phyloP scores from a whole-genome alignment of 306 rosid species.

The Hippophae rhamnoides region DNA sequence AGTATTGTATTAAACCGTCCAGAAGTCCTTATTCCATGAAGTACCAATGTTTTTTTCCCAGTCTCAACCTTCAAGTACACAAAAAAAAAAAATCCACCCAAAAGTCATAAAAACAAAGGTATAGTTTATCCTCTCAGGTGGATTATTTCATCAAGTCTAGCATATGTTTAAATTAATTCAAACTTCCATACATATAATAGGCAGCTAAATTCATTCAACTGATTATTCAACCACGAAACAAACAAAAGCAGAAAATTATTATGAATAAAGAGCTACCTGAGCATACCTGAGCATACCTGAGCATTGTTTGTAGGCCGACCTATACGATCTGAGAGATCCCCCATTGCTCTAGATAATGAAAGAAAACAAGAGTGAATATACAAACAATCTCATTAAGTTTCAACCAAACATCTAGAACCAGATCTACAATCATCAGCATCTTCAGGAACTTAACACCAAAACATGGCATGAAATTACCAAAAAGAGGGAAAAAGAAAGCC shows the following conservation, averaged over 20 bases:
- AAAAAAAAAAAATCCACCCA: background rate
- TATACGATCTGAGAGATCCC: constrained; percentile 96
- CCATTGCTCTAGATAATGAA: constrained; percentile 66
- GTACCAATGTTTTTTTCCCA: constrained; percentile 78
- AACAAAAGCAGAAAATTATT: background rate
- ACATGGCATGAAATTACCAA: too few species aligned
- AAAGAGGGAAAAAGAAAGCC: too few species aligned
- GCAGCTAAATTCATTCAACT: background rate
- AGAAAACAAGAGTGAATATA: background rate
- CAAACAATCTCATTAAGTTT: too few species aligned
- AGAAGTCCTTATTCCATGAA: constrained; percentile 79
- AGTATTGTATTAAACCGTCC: constrained; percentile 45
- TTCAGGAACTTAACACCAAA: too few species aligned
- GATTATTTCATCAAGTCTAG: background rate
- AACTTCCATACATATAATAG: background rate
- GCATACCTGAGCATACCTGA: constrained; percentile 69
- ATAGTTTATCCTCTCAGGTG: background rate
- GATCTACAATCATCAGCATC: too few species aligned
- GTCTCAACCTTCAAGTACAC: constrained; percentile 48
- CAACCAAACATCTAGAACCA: too few species aligned
- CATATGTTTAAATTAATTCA: background rate
- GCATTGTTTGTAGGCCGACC: constrained; percentile 97
- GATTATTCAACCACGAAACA: constrained; percentile 3
- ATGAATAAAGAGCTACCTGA: background rate
- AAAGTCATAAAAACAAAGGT: background rate